Conservation (phyloP, 768 basidiomycete species). For the Serpula lacrymans region DNA sequence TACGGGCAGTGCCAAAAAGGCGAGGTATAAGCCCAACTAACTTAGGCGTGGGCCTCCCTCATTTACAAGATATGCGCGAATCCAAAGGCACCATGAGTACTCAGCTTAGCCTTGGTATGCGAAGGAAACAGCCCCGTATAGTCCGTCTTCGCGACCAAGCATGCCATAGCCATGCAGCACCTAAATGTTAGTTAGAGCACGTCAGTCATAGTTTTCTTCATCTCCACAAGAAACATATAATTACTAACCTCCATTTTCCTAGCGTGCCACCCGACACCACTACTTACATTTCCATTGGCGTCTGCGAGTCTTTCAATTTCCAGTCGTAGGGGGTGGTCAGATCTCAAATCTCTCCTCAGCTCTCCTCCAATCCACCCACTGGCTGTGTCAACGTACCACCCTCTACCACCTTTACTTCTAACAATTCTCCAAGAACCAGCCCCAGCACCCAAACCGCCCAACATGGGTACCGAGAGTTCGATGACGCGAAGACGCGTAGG, state of each 20-base stretch:
- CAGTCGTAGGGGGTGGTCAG: constrained; percentile 61
- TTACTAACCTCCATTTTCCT: constrained; percentile 92
- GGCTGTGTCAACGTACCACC: constrained; percentile 92
- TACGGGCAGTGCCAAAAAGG: too few relatives aligned
- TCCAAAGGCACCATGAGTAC: too few relatives aligned
- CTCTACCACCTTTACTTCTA: constrained; percentile 88
- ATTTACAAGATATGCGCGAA: too few relatives aligned
- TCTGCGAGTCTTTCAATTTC: constrained; percentile 73
- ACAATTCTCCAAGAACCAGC: constrained; percentile 86
- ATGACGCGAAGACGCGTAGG: constrained; percentile 82
- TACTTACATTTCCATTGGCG: constrained; percentile 86
- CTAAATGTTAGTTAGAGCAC: constrained; percentile 33
- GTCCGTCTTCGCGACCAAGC: constrained; percentile 87
- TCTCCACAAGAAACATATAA: constrained; percentile 1
- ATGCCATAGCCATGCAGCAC: constrained; percentile 87
- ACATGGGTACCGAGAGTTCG: constrained; percentile 72
- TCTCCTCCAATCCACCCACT: constrained; percentile 68
- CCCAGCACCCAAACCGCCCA: constrained; percentile 72
- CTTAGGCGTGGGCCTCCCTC: too few relatives aligned
- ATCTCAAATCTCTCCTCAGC: constrained; percentile 55
- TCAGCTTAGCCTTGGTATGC: constrained; percentile 91
- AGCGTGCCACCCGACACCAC: constrained; percentile 92
- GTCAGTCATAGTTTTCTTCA: constrained; percentile 6
- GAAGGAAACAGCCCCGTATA: constrained; percentile 93
- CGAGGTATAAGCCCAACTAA: too few relatives aligned